A percentile compares a stretch with the other conserved stretches of the same genome.
Evolutionary conservation across 2,329 filamentous ascomycete species (phyloP).

Genomic region (Gliomastix tumulicola): DNA sequence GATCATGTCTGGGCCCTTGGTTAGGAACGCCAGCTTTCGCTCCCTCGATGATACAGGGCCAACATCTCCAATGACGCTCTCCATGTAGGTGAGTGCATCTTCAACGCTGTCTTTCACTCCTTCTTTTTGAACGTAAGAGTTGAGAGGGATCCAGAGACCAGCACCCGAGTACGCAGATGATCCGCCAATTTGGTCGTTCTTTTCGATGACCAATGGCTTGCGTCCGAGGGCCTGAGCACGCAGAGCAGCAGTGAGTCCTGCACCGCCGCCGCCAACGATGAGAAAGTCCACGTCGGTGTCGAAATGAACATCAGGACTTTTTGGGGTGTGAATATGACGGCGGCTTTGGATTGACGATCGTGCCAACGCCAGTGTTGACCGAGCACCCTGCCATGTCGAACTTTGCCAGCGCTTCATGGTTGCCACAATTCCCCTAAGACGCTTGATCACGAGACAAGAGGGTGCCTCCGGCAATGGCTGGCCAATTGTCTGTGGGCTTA

Average conservation of each 20-base stretch:
- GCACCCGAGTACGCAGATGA: constrained; percentile 24
- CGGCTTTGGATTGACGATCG: too few species aligned
- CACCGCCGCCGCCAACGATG: constrained; percentile 22
- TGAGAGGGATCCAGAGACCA: constrained; percentile 22
- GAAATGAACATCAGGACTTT: background rate
- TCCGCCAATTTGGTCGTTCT: constrained; percentile 20
- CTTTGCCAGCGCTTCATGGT: too few species aligned
- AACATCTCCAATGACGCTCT: constrained; percentile 16
- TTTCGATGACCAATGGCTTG: constrained; percentile 20
- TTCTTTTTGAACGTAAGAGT: constrained; percentile 12
- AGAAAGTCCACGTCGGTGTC: constrained; percentile 9
- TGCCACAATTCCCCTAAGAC: too few species aligned
- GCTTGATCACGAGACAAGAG: too few species aligned
- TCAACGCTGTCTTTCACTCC: constrained; percentile 14
- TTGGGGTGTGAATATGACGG: too few species aligned
- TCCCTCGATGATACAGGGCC: constrained; percentile 17
- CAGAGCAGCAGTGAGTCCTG: constrained; percentile 20
- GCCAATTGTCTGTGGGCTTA: too few species aligned
- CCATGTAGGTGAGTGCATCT: constrained; percentile 17
- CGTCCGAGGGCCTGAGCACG: constrained; percentile 13
- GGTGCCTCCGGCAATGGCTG: too few species aligned
- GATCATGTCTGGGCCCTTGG: constrained; percentile 20
- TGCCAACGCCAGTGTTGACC: too few species aligned
- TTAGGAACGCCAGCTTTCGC: constrained; percentile 17
- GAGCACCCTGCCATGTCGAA: too few species aligned